phyloP scores from a whole-genome alignment of 78 protist genomes.

The Guillardia theta region DNA sequence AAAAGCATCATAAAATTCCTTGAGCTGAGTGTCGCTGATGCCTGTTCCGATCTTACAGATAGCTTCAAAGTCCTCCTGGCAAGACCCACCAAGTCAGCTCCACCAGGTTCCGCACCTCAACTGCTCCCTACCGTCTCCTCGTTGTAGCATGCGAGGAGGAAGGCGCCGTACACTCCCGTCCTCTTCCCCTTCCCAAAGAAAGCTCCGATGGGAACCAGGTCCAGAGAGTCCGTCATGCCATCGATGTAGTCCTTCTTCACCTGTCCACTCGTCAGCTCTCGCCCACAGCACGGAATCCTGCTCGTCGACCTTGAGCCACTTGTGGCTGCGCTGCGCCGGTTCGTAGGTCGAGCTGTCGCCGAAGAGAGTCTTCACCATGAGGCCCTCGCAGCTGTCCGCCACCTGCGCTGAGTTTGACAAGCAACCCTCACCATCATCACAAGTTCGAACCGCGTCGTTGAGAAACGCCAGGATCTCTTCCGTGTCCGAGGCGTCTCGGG shows the following conservation, averaged over 20 bases:
- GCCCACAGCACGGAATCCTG: no score
- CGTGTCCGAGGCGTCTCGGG: constrained; percentile 64
- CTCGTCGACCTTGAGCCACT: constrained; percentile 90
- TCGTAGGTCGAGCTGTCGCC: constrained; percentile 79
- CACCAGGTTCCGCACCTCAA: no score
- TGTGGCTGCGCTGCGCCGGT: constrained; percentile 80
- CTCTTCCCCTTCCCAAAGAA: constrained; percentile 95
- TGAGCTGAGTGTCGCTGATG: constrained; percentile 76
- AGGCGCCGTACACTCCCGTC: constrained; percentile 91
- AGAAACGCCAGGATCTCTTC: constrained; percentile 81
- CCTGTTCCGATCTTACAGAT: constrained; percentile 90
- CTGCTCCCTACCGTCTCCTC: no score
- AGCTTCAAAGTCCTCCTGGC: constrained; percentile 88
- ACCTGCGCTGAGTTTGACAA: background rate
- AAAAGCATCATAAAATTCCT: background rate
- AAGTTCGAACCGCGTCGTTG: constrained; percentile 58
- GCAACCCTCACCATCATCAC: background rate
- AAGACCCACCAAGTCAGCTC: no score
- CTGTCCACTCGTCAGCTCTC: no score
- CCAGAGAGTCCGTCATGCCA: constrained; percentile 94
- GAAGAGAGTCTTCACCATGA: constrained; percentile 92
- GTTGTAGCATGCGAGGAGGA: constrained; percentile 91
- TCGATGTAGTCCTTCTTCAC: constrained; percentile 94
- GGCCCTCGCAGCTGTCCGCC: constrained; percentile 91
- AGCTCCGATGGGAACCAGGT: constrained; percentile 97